Conservation (phyloP, 2,329 filamentous ascomycete genomes). For the Aspergillus alliaceus region DNA sequence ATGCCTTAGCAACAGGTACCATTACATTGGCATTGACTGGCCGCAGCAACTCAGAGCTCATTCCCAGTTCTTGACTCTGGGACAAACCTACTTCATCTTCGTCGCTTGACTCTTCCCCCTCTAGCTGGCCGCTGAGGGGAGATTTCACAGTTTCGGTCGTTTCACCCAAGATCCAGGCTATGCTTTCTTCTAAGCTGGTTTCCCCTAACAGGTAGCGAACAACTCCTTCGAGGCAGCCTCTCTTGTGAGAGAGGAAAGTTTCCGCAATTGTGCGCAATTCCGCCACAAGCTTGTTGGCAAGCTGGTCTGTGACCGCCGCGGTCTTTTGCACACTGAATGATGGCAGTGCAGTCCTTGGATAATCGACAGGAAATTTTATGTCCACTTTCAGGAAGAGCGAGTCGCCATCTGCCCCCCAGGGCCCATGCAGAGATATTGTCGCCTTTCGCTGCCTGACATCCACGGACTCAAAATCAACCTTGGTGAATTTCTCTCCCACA, state of each 20-base stretch:
- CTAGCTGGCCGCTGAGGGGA: constrained; percentile 40
- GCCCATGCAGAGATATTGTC: constrained; percentile 59
- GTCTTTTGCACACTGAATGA: constrained; percentile 59
- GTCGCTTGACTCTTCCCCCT: constrained; percentile 80
- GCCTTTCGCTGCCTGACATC: constrained; percentile 55
- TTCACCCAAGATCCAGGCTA: constrained; percentile 54
- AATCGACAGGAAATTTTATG: constrained; percentile 58
- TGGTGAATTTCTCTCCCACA: constrained; percentile 61
- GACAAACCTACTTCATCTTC: constrained; percentile 63
- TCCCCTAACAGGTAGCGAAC: constrained; percentile 62
- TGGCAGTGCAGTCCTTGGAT: constrained; percentile 53
- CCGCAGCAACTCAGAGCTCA: constrained; percentile 54
- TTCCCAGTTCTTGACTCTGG: constrained; percentile 45
- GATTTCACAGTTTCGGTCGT: constrained; percentile 54
- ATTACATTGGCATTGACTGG: constrained; percentile 62
- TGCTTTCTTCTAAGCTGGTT: constrained; percentile 57
- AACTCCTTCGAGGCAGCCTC: constrained; percentile 62
- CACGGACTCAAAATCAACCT: constrained; percentile 60
- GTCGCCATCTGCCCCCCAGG: constrained; percentile 56
- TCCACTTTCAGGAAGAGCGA: constrained; percentile 58
- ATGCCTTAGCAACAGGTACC: constrained; percentile 61
- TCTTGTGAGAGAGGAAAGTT: constrained; percentile 52
- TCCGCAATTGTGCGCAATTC: constrained; percentile 58
- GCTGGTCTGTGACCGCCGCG: constrained; percentile 54
- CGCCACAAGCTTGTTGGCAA: constrained; percentile 48